A percentile compares a stretch with the other conserved stretches of the same genome.
These are phyloP conservation scores for Leishmania mexicana DNA, from an alignment of 208 protist species.

Conservation along the genomic window DNA sequence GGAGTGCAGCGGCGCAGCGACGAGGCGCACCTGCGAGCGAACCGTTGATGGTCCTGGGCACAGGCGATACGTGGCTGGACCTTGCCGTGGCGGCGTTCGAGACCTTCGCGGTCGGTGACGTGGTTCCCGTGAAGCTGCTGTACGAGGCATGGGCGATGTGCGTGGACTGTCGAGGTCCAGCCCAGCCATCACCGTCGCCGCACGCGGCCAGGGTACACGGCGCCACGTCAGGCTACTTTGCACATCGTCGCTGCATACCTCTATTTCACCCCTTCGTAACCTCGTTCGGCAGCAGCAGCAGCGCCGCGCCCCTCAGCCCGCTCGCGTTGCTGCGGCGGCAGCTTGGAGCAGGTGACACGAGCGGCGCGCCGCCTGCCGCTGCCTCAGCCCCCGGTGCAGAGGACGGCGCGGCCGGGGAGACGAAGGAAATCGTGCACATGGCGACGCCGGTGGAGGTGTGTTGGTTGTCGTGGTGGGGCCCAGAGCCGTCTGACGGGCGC, in stretches of 20 bases:
- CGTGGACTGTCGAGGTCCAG: neutral
- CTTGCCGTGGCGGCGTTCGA: slow-evolving; percentile 6
- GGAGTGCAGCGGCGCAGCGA: too few relatives aligned
- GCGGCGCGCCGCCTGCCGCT: neutral
- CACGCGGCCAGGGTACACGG: neutral
- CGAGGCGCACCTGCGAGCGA: neutral
- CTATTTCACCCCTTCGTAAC: slow-evolving; percentile 6
- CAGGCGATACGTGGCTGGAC: slow-evolving; percentile 1
- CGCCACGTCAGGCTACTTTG: neutral
- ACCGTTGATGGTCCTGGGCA: neutral
- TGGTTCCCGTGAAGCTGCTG: slow-evolving; percentile 3
- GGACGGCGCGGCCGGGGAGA: too few relatives aligned
- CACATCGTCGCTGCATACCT: slow-evolving; percentile 21
- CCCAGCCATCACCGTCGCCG: too few relatives aligned
- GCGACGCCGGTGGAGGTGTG: slow-evolving; percentile 47
- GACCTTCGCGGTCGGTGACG: slow-evolving; percentile 14
- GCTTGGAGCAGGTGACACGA: neutral
- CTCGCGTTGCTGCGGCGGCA: slow-evolving; percentile 21
- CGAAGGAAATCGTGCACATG: slow-evolving; percentile 28
- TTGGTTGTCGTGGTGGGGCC: slow-evolving; percentile 34
- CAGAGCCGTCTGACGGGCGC: slow-evolving; percentile 3
- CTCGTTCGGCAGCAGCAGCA: neutral
- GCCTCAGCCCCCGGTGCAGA: neutral
- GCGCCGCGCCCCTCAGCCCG: neutral
- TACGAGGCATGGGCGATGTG: neutral